phyloP scores from a whole-genome alignment of 2,329 filamentous ascomycete species.

The Hypoxylon sp. region DNA sequence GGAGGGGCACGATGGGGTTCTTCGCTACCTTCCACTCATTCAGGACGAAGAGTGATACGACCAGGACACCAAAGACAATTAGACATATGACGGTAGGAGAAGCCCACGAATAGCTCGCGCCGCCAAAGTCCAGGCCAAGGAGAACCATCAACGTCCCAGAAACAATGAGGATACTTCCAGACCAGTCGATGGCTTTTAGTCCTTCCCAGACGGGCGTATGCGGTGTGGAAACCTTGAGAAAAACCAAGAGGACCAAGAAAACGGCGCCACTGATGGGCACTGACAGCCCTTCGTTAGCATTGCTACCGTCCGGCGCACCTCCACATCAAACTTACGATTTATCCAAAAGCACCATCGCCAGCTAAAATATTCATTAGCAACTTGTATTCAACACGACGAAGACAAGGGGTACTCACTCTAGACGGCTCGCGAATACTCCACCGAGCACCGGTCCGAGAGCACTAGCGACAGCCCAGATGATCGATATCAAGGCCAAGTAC shows the following conservation, averaged over 20 bases:
- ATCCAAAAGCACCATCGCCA: constrained; percentile 64
- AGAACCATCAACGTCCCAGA: constrained; percentile 66
- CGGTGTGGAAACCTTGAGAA: constrained; percentile 65
- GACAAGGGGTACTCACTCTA: constrained; percentile 42
- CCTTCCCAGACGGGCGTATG: constrained; percentile 62
- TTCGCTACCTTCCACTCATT: constrained; percentile 70
- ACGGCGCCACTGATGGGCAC: constrained; percentile 51
- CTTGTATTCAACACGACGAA: constrained; percentile 71
- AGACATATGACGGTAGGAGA: constrained; percentile 62
- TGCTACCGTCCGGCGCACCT: too few species aligned
- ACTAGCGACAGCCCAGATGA: constrained; percentile 65
- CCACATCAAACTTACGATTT: constrained; percentile 6
- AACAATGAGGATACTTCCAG: constrained; percentile 63
- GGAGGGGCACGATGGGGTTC: constrained; percentile 73
- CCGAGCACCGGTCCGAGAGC: constrained; percentile 59
- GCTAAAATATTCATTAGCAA: constrained; percentile 61
- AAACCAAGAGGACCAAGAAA: constrained; percentile 60
- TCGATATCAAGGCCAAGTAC: constrained; percentile 70
- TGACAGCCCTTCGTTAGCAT: neutral
- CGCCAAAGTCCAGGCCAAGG: constrained; percentile 67
- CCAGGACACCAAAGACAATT: constrained; percentile 59
- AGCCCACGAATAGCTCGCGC: constrained; percentile 59
- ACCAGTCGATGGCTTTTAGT: constrained; percentile 59
- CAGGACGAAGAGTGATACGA: constrained; percentile 61
- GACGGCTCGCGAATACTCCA: constrained; percentile 58